Conservation (phyloP, 345 rosid species). For the Rhodamnia rubescens region DNA sequence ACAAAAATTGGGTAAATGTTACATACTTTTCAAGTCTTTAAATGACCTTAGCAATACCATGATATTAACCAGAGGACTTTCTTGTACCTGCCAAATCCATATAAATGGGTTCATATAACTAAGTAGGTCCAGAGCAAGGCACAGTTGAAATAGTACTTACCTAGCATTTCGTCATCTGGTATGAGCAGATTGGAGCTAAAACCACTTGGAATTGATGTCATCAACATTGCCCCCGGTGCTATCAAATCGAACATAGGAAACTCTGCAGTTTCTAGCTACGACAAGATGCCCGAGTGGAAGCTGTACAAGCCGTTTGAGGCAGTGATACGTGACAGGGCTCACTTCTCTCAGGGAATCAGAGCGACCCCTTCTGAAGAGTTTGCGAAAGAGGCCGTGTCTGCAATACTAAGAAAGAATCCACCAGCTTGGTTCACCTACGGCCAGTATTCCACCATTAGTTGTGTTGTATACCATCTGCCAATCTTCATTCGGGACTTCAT, state of each 20-base stretch:
- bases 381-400: conserved; percentile 52
- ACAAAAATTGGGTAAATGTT: background rate
- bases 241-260: conserved; percentile 69
- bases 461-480: conserved; percentile 60
- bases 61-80: background rate
- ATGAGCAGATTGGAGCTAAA: conserved; percentile 63
- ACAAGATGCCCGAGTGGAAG: conserved; percentile 68
- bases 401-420: conserved; percentile 46
- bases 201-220: conserved; percentile 66
- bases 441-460: conserved; percentile 37
- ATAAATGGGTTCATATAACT: background rate
- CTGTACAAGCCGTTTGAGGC: conserved; percentile 60
- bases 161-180: background rate
- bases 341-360: conserved; percentile 36
- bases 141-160: background rate
- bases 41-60: background rate
- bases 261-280: conserved; percentile 42
- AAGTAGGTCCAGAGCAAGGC: background rate
- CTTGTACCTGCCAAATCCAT: background rate
- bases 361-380: conserved; percentile 67
- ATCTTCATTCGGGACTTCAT: conserved; percentile 46
- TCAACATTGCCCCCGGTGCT: conserved; percentile 74
- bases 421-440: conserved; percentile 80
- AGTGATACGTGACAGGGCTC: conserved; percentile 44
- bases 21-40: background rate